phyloP scores from a whole-genome alignment of 169 alveolate genomes.

The Amoebophrya sp. region DNA sequence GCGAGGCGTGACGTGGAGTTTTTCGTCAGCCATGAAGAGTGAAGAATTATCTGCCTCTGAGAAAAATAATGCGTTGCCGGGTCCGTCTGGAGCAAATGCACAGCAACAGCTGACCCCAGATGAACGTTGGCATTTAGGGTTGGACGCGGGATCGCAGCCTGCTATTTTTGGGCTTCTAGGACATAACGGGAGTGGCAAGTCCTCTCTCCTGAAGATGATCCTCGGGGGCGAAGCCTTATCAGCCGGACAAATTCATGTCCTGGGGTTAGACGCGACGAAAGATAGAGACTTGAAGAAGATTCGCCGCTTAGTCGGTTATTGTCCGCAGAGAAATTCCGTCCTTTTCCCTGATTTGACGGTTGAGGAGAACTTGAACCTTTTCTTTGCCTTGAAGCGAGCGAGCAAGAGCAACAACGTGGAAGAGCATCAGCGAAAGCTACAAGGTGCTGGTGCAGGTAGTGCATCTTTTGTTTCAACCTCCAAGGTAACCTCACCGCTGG shows the following conservation, averaged over 20 bases:
- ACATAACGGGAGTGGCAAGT: not conserved
- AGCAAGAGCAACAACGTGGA: too few species aligned
- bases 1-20: not conserved
- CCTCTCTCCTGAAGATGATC: not conserved
- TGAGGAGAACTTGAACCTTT: not conserved
- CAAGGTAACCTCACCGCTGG: too few species aligned
- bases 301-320: not conserved
- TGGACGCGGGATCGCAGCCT: not conserved
- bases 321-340: not conserved
- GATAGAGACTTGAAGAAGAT: not conserved
- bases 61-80: too few species aligned
- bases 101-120: not conserved
- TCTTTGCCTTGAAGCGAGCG: not conserved
- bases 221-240: not conserved
- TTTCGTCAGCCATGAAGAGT: too few species aligned
- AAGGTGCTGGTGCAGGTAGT: too few species aligned
- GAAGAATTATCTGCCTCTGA: too few species aligned
- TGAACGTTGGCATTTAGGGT: not conserved
- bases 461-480: too few species aligned
- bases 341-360: not conserved
- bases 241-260: not conserved
- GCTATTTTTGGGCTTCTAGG: not conserved
- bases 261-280: not conserved
- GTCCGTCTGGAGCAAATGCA: too few species aligned
- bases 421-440: too few species aligned